phyloP scores from a whole-genome alignment of 768 basidiomycete species.

The Termitomyces sp. region DNA sequence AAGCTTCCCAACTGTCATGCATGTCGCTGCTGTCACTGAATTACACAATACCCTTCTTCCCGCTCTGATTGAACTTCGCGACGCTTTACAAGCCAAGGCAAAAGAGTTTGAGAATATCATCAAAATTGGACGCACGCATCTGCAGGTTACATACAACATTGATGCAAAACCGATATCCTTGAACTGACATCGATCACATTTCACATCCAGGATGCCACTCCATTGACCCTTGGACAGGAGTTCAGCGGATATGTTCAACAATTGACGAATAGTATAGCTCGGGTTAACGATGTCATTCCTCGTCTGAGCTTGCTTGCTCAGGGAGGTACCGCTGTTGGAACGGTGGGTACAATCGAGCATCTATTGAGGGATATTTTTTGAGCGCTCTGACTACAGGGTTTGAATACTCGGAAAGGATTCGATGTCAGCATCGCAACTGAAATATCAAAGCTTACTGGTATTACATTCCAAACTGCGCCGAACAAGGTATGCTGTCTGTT shows the following conservation, averaged over 20 bases:
- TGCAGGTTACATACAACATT: slow-evolving; percentile 52
- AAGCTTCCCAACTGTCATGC: slow-evolving; percentile 99
- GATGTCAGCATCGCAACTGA: slow-evolving; percentile 92
- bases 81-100: slow-evolving; percentile 79
- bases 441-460: slow-evolving; percentile 85
- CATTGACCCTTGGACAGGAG: slow-evolving; percentile 96
- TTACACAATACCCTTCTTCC: slow-evolving; percentile 77
- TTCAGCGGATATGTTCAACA: slow-evolving; percentile 99
- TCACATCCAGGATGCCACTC: slow-evolving; percentile 80
- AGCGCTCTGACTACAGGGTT: slow-evolving; percentile 51
- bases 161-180: not conserved
- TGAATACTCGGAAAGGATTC: slow-evolving; percentile 96
- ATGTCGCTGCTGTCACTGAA: slow-evolving; percentile 92
- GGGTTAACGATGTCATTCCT: slow-evolving; percentile 77
- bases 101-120: slow-evolving; percentile 87
- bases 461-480: slow-evolving; percentile 92
- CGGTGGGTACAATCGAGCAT: slow-evolving; percentile 46
- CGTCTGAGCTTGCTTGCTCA: slow-evolving; percentile 89
- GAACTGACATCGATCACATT: not conserved
- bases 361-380: not conserved
- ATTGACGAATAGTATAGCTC: slow-evolving; percentile 82
- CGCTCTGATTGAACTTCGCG: slow-evolving; percentile 76
- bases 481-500: slow-evolving; percentile 66
- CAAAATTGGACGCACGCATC: slow-evolving; percentile 97
- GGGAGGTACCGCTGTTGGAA: slow-evolving; percentile 98